Percentiles rank a stretch among this genome's conserved stretches.
Evolutionary conservation across 2,329 filamentous ascomycete genomes (phyloP).

Genomic region (Incumbomyces lentus): DNA sequence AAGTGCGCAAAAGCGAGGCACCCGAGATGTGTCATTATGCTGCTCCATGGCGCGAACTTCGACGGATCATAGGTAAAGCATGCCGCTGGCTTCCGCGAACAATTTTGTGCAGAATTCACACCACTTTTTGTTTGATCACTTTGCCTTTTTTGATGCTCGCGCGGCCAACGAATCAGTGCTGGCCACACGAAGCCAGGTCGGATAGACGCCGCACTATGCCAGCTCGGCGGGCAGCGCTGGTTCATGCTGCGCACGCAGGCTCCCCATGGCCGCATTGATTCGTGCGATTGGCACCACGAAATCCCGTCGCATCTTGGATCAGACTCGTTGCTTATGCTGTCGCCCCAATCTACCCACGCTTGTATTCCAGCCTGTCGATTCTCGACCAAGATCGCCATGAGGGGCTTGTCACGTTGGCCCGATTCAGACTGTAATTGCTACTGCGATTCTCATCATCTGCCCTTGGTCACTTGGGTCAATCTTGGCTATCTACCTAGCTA

Average conservation of each 20-base stretch:
- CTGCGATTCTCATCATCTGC: neutral
- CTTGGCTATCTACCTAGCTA: too few species aligned
- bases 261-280: neutral
- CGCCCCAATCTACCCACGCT: slow-evolving; percentile 6
- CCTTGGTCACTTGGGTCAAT: too few species aligned
- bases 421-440: neutral
- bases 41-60: too few species aligned
- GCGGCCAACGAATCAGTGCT: slow-evolving; percentile 2
- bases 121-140: neutral
- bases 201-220: slow-evolving; percentile 3
- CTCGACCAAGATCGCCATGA: slow-evolving; percentile 5
- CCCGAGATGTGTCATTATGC: too few species aligned
- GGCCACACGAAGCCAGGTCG: neutral
- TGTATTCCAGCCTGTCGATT: neutral
- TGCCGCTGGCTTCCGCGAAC: slow-evolving; percentile 5
- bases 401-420: neutral
- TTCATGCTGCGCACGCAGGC: neutral
- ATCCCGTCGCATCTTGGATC: neutral
- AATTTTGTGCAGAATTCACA: neutral
- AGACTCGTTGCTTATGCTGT: too few species aligned
- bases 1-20: too few species aligned
- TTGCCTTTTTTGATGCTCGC: slow-evolving; percentile 2
- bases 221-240: neutral
- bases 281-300: neutral
- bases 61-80: neutral